Evolutionary conservation across 1,284 basidiomycete genomes (phyloP), one percentile per base, ranked within the genome.

Genomic region (Vanrija sp.): DNA sequence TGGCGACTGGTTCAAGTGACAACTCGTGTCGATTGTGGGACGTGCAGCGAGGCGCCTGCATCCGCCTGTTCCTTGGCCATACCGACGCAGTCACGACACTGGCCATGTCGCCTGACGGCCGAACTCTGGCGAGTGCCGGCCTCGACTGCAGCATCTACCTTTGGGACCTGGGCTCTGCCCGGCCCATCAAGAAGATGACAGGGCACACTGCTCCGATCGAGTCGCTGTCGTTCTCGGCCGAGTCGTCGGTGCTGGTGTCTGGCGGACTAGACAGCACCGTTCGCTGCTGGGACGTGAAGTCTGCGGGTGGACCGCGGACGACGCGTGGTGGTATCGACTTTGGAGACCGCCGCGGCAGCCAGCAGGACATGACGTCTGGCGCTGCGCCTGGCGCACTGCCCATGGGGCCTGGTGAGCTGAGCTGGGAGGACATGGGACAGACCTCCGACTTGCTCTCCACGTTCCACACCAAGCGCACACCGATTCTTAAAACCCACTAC

Each of bases 1-100:
- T 99, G 19, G 95, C 93, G 2, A 98, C 96, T 0, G 96, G 93
- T 4, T 98, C 94, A 0, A 92, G 88, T 63, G 96, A 99, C 74
- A 88, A 90, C 81, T 94, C 94, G 6, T 91, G 92, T 60, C 85
- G 96, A 44, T 77, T 99, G 39, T 99, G 96, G 96, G 96, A 99
- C 71, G 91, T 97, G n/a, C 96, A 98, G 69, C 85, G 88, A 29
- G 96, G 96, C 6, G 83, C 86, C 3, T 96, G 92, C 73, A 86
- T 98, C 5, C 86, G 96, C 10, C 88, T 98, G 19, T 98, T 98
- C 76, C 85, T 96, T 34, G 96, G 95, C 0, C 96, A 98, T 72
- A 89, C 93, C 66, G 92, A 89, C 47, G 81, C 88, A 5, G 83
- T 99, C n/a, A 89, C 91, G 6, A 84, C 87, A 2, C 78, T 98